Base-by-base conservation (phyloP, 805 yeast species). In the Saccharomyces paradoxus region DNA sequence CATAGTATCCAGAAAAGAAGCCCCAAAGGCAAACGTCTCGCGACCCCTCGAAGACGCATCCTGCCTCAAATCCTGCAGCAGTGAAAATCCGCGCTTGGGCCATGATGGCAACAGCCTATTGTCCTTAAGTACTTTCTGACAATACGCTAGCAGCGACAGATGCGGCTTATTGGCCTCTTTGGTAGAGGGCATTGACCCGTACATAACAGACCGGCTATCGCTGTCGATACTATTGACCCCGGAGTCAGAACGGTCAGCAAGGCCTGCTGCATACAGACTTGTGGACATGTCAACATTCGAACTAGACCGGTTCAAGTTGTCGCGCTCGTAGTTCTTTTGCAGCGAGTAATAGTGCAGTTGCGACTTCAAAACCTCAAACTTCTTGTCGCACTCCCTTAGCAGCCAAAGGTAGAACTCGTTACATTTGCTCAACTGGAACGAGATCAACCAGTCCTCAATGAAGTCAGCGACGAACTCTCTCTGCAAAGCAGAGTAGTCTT, bases 371-470 rank as follows among this genome's bases (percentile, higher is more conserved):
- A 58, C 55, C 10, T 53, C 50, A 49, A 53, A 68, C 52, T 67
- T 67, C 31, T 57, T 56, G 29, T 54, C 59, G 30, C 63, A 64
- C 46, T 64, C 63, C 27, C 63, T 59, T 32, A 68, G 53, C 37
- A 67, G 58, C 70, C 71, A 66, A 9, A 58, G 54, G 44, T 70
- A 70, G 53, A 70, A 70, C 22, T 59, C 68, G 50, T 70, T 67
- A 50, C 71, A 66, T 49, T 69, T 70, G 9, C 56, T 58, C 27
- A 69, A 53, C 55, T 70, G 66, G 14, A 58, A 62, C 2, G 56
- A 58, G 12, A 69, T 61, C 13, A 69, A 48, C 74, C 74, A 70
- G 37, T 63, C 61, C 41, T 69, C 64, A 13, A 70, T 60, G 51
- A 70, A 70, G 28, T 64, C 67, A 7, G 59, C 60, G 12, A 63